Percentiles rank a stretch among this genome's conserved stretches.
Evolutionary conservation across 805 yeast genomes (phyloP).

Genomic region (Isabelozyma rhagii): DNA sequence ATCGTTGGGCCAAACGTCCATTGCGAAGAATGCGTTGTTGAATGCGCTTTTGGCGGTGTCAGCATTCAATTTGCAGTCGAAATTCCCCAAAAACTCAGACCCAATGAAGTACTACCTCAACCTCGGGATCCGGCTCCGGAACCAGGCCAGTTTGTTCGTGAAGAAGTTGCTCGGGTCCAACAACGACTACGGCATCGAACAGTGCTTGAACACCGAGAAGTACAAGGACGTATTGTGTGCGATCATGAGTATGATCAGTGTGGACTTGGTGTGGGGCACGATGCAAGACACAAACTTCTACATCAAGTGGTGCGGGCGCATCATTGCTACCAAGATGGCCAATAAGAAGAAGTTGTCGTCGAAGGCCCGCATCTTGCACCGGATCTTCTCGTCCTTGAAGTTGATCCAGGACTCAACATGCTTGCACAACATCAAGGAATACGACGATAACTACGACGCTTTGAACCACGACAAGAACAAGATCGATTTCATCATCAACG

Average conservation of each 20-base stretch:
- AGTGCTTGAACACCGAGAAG: slow-evolving; percentile 52
- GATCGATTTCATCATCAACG: slow-evolving; percentile 19
- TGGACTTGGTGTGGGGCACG: slow-evolving; percentile 88
- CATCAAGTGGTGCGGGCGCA: slow-evolving; percentile 71
- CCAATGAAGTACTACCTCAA: slow-evolving; percentile 67
- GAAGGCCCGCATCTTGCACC: slow-evolving; percentile 73
- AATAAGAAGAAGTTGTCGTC: slow-evolving; percentile 62
- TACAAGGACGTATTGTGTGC: slow-evolving; percentile 85
- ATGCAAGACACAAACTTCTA: slow-evolving; percentile 82
- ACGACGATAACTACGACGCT: slow-evolving; percentile 29
- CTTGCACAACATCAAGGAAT: slow-evolving; percentile 32
- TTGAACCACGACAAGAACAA: slow-evolving; percentile 26
- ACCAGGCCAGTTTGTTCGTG: slow-evolving; percentile 70
- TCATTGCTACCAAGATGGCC: slow-evolving; percentile 66
- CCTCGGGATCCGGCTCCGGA: slow-evolving; percentile 69
- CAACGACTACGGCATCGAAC: slow-evolving; percentile 37
- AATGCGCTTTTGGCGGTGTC: slow-evolving; percentile 79
- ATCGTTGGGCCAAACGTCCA: slow-evolving; percentile 68
- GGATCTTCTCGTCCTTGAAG: slow-evolving; percentile 73
- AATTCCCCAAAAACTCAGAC: slow-evolving; percentile 62
- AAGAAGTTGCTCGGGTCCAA: slow-evolving; percentile 47
- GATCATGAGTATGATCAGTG: slow-evolving; percentile 79
- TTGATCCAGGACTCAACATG: slow-evolving; percentile 76
- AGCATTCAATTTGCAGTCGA: slow-evolving; percentile 76
- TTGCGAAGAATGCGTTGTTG: slow-evolving; percentile 72